These are phyloP conservation scores for Neopestalotiopsis rosae DNA, from an alignment of 2,329 filamentous ascomycete species.

Conservation along the genomic window DNA sequence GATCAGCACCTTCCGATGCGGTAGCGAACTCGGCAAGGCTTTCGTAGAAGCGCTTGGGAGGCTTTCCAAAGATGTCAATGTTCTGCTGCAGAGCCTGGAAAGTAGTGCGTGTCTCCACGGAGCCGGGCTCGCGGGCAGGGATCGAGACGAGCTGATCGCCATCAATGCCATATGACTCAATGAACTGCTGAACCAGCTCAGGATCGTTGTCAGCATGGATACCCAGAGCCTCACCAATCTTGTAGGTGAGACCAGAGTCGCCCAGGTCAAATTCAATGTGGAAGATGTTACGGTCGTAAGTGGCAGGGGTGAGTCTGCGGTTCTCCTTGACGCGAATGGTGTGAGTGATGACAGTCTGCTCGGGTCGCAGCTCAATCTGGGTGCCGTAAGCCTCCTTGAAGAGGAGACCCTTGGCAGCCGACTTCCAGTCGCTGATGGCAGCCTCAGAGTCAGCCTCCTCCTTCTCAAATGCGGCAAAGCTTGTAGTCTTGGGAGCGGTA, in stretches of 20 bases:
- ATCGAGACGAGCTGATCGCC: conserved; percentile 88
- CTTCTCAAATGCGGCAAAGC: conserved; percentile 83
- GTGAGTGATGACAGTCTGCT: conserved; percentile 83
- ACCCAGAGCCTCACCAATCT: conserved; percentile 95
- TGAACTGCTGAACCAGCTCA: conserved; percentile 80
- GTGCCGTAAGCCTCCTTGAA: conserved; percentile 96
- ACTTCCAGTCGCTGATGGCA: conserved; percentile 76
- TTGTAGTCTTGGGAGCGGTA: conserved; percentile 73
- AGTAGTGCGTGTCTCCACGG: conserved; percentile 87
- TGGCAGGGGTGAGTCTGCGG: conserved; percentile 83
- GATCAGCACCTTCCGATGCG: conserved; percentile 78
- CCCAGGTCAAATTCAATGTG: conserved; percentile 99
- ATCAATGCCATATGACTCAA: conserved; percentile 86
- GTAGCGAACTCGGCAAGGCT: conserved; percentile 83
- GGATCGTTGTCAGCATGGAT: conserved; percentile 95
- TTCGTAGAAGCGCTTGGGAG: conserved; percentile 98
- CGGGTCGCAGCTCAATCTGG: conserved; percentile 76
- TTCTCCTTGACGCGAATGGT: conserved; percentile 94
- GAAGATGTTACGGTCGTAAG: conserved; percentile 99
- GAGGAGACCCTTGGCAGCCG: conserved; percentile 81
- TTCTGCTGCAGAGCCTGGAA: conserved; percentile 93
- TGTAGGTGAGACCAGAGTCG: conserved; percentile 88
- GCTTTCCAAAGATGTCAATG: conserved; percentile 94
- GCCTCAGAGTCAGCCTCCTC: conserved; percentile 71
- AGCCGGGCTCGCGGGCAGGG: conserved; percentile 78